Percentiles rank a stretch among this genome's conserved stretches.
Conservation (phyloP, 257 asterid genomes). For the Nicotiana obtusifolia region DNA sequence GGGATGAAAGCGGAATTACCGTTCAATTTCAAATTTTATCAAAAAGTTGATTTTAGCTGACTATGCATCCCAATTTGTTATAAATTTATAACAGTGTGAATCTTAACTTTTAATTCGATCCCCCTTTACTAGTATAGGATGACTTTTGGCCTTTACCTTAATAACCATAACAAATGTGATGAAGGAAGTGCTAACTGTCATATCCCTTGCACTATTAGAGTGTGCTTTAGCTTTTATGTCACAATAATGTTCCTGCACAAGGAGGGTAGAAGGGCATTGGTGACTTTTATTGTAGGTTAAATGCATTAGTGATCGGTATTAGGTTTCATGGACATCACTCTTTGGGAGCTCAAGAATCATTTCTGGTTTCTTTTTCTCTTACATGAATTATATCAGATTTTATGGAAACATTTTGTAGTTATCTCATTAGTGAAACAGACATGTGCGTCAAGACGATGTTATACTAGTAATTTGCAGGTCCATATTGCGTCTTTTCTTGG, state of each 20-base stretch:
- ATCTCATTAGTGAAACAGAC: constrained; percentile 3
- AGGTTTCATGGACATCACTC: not conserved
- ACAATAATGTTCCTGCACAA: not conserved
- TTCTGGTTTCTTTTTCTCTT: not conserved
- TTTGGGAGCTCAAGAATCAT: not conserved
- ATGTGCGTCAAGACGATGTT: not conserved
- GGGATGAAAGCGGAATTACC: not conserved
- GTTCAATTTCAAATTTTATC: not conserved
- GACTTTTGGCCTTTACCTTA: not conserved
- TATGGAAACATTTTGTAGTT: not conserved
- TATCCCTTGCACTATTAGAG: not conserved
- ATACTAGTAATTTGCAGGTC: not conserved
- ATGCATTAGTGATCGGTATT: not conserved
- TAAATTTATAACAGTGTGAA: not conserved
- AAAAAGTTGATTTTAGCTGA: not conserved
- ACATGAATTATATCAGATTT: not conserved
- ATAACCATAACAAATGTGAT: not conserved
- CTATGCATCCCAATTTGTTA: not conserved
- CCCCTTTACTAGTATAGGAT: not conserved
- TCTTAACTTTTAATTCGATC: not conserved
- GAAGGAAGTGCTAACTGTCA: not conserved
- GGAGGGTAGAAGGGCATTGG: not conserved
- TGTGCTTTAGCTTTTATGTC: not conserved
- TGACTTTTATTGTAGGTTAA: not conserved
- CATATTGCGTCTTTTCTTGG: not conserved